Evolutionary conservation across 352 stramenopile species (phyloP).

Genomic region (Phytophthora pinifolia): DNA sequence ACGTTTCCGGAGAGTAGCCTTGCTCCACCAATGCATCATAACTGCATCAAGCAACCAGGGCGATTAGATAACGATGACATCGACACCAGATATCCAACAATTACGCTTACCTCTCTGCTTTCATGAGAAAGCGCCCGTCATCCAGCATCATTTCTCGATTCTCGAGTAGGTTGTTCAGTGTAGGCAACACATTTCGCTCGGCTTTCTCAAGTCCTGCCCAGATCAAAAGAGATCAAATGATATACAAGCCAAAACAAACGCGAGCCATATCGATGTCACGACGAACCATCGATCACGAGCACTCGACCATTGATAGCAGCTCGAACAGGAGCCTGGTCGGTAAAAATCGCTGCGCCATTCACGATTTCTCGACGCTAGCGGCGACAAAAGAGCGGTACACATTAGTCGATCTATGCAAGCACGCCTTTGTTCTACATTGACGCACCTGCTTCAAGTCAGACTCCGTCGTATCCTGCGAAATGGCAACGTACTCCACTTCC

Average conservation of each 20-base stretch:
- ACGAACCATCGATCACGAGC: conserved; percentile 92
- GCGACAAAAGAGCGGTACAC: not conserved
- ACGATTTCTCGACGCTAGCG: conserved; percentile 68
- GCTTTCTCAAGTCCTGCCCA: conserved; percentile 90
- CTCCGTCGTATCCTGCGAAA: conserved; percentile 95
- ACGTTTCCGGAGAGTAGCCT: conserved; percentile 49
- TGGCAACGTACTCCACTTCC: conserved; percentile 89
- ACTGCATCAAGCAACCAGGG: conserved; percentile 15
- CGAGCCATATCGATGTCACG: too few species aligned
- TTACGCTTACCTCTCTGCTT: conserved; percentile 61
- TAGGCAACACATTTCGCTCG: conserved; percentile 96
- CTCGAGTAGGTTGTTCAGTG: conserved; percentile 97
- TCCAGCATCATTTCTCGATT: conserved; percentile 96
- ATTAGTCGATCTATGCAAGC: not conserved
- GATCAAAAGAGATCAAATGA: not conserved
- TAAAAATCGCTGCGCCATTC: conserved; percentile 76
- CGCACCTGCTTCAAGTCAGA: conserved; percentile 88
- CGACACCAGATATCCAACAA: not conserved
- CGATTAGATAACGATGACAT: not conserved
- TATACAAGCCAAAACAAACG: too few species aligned
- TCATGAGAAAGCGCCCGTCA: conserved; percentile 93
- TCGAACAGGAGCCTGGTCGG: conserved; percentile 92
- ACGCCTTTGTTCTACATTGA: not conserved
- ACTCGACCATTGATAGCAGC: conserved; percentile 93
- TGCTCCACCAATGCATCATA: conserved; percentile 64